Percentiles rank a stretch among this genome's conserved stretches.
These are phyloP conservation scores for Mortierella sp. DNA, from an alignment of 371 early-diverging fungal genomes.

Conservation along the genomic window DNA sequence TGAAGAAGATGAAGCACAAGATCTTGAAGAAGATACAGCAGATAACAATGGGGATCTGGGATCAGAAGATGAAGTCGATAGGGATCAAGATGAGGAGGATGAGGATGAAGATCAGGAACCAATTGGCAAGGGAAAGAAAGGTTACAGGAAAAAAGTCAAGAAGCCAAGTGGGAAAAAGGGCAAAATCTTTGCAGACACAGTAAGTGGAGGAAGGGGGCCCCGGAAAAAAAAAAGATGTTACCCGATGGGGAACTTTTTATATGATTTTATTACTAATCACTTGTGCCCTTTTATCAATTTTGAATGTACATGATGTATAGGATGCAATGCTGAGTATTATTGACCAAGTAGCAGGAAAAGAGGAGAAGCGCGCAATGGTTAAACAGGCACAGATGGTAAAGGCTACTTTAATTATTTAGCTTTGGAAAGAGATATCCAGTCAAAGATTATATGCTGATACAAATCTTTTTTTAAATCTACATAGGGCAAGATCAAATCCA, in stretches of 20 bases:
- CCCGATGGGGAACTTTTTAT: not conserved
- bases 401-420: not conserved
- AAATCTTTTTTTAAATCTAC: not conserved
- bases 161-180: slow-evolving; percentile 57
- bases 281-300: not conserved
- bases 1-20: slow-evolving; percentile 21
- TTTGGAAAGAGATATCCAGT: too few species aligned
- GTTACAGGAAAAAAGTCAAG: slow-evolving; percentile 46
- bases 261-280: not conserved
- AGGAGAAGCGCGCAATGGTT: slow-evolving; percentile 37
- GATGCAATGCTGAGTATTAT: slow-evolving; percentile 52
- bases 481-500: slow-evolving; percentile 54
- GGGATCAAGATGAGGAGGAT: slow-evolving; percentile 16
- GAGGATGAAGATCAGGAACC: slow-evolving; percentile 17
- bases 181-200: slow-evolving; percentile 52
- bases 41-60: not conserved
- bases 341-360: slow-evolving; percentile 51
- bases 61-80: slow-evolving; percentile 11
- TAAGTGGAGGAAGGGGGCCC: slow-evolving; percentile 15
- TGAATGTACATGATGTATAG: slow-evolving; percentile 2
- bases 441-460: not conserved
- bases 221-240: not conserved
- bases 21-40: slow-evolving; percentile 19
- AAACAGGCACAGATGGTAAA: slow-evolving; percentile 48
- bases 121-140: slow-evolving; percentile 43